Base-by-base conservation (phyloP, 108 stramenopile species). In the Cyclotella kingstonii region DNA sequence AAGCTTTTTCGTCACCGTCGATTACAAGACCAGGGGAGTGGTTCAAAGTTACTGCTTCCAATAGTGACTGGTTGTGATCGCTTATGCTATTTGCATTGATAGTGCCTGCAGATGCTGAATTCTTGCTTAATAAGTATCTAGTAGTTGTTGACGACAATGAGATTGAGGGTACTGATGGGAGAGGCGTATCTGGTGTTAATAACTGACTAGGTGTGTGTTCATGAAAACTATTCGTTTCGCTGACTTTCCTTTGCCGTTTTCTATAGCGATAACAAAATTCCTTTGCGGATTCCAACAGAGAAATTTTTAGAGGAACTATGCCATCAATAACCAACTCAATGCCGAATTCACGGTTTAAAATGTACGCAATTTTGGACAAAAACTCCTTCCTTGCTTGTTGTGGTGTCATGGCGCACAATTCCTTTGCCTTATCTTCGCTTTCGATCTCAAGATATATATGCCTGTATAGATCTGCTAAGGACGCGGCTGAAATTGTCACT, bases 391-490 rank as follows among this genome's bases (percentile, higher is more conserved):
- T 68, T 17, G 65, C 40, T 34, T 49, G 64, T 30, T 23, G 28
- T 12, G 17, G 30, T 17, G 19, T 12, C 40, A 36, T 29, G 6
- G 8, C n/a, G n/a, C 19, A 25, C 4, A 21, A 23, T 25, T 35
- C 31, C 25, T 21, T 1, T 26, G 9, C 31, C n/a, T 11, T 45
- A 36, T 11, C n/a, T 34, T 22, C 25, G 3, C 15, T 22, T 53
- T 34, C 31, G 25, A 7, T 9, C 12, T 54, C 60, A 8, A 81
- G 28, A 39, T 84, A 57, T 56, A 86, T 76, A 64, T 84, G 78
- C 25, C 91, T 83, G 46, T 80, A 60, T 11, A 90, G 44, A 70
- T 93, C 92, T 18, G 85, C 87, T 76, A 84, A 76, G 14, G 82
- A 72, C 26, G 87, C 84, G 3, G 89, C 77, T 4, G 89, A 90